Evolutionary conservation across 441 rosid species (phyloP).

Genomic region (Aleurites moluccanus): DNA sequence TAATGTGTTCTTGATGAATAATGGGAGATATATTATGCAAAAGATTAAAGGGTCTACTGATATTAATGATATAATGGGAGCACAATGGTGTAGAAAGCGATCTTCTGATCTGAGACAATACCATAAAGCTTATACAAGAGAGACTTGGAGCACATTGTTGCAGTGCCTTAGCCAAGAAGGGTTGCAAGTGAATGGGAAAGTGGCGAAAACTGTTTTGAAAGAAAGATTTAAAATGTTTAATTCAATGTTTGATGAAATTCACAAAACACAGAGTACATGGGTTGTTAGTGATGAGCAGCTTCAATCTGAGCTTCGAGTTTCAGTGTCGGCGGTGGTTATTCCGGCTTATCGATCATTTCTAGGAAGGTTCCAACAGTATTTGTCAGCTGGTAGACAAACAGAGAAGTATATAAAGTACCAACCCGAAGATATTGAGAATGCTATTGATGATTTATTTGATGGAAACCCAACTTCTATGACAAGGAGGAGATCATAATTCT

Average conservation of each 20-base stretch:
- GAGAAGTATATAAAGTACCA: constrained; percentile 90
- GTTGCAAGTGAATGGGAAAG: constrained; percentile 66
- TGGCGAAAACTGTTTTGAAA: constrained; percentile 66
- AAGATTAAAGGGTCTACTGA: constrained; percentile 69
- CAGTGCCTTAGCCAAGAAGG: constrained; percentile 74
- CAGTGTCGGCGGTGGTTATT: constrained; percentile 66
- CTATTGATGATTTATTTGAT: constrained; percentile 69
- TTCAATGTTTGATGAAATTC: constrained; percentile 78
- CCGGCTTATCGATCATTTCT: constrained; percentile 89
- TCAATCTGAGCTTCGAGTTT: constrained; percentile 85
- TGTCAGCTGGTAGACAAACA: constrained; percentile 75
- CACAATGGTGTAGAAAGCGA: constrained; percentile 39
- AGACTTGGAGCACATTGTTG: constrained; percentile 74
- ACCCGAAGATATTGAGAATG: constrained; percentile 76
- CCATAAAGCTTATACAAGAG: constrained; percentile 79
- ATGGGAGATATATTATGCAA: constrained; percentile 84
- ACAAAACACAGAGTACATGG: constrained; percentile 87
- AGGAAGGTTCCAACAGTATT: constrained; percentile 66
- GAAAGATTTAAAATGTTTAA: constrained; percentile 93
- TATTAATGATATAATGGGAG: constrained; percentile 62
- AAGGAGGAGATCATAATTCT: constrained; percentile 50
- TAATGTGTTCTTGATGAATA: constrained; percentile 88
- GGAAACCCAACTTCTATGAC: constrained; percentile 58
- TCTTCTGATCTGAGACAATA: constrained; percentile 55
- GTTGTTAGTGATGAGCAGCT: constrained; percentile 87